Base-by-base conservation (phyloP, 345 rosid genomes). In the Rhizophora mangle region DNA sequence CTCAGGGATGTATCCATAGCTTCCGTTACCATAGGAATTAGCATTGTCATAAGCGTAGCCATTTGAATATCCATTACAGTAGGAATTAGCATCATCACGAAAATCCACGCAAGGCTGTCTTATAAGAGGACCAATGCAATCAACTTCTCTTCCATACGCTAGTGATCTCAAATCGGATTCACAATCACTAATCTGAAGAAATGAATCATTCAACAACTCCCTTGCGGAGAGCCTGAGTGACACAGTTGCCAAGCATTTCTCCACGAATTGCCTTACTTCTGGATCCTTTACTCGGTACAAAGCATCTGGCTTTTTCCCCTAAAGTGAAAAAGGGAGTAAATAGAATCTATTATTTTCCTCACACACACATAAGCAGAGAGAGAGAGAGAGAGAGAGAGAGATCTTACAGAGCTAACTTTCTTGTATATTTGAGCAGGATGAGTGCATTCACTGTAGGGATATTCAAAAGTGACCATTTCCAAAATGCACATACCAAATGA, bases 351-450 rank as follows among this genome's bases (percentile, higher is more conserved):
- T 31, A 31, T 61, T 65, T 69, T 58, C 52, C 20, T 51, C 19
- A 58, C 54, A 27, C 18, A 26, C 39, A 31, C 36, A 47, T 49
- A 2, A 8, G 27, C 26, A 34, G 21, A 64, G 65, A 24, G 52
- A 37, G 77, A 29, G 46, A 1, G 46, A 4, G 39, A 1, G 39
- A 36, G 39, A 8, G 39, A 39, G 46, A 39, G 43, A 36, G 10
- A 2, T 66, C 98, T 87, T 86, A 96, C 99, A 29, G 99, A 89
- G 59, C 85, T 81, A 57, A 96, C 99, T 92, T 96, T 96, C 87
- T 92, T 96, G 88, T 92, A 96, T 79, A 96, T 96, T 80, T 96
- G 99, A 68, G 98, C 99, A 68, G 98, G 91, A 71, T 92, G 91
- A 49, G 79, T 82, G 78, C 99, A 96, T 69, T 96, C 99, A n/a